A percentile compares a stretch with the other conserved stretches of the same genome.
These are phyloP conservation scores for Pythium aristosporum DNA, from an alignment of 352 stramenopile genomes.

Conservation along the genomic window DNA sequence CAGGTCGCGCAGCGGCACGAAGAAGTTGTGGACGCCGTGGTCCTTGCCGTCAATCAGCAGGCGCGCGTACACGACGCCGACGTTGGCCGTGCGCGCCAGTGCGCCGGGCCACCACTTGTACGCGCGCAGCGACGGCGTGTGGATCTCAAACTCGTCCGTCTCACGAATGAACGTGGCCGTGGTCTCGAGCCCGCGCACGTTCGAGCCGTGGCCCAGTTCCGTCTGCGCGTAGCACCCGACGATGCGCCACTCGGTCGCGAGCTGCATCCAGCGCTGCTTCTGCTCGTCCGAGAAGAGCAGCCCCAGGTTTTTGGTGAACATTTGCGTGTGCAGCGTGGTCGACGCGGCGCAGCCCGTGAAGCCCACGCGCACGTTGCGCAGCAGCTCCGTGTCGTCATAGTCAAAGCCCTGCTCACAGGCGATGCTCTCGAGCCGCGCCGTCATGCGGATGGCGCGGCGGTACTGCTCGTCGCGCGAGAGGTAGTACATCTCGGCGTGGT, in stretches of 20 bases:
- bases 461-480: constrained; percentile 64
- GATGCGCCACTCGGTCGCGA: constrained; percentile 69
- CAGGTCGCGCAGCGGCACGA: constrained; percentile 92
- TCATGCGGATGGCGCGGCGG: constrained; percentile 53
- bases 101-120: constrained; percentile 97
- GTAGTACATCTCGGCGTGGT: constrained; percentile 67
- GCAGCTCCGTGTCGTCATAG: constrained; percentile 56
- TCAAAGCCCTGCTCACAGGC: constrained; percentile 46
- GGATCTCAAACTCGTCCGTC: constrained; percentile 92
- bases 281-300: constrained; percentile 74
- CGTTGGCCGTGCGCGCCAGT: constrained; percentile 93
- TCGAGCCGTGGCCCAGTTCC: constrained; percentile 88
- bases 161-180: constrained; percentile 92
- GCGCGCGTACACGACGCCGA: constrained; percentile 82
- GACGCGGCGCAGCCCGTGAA: constrained; percentile 55
- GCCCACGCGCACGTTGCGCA: constrained; percentile 52
- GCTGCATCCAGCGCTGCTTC: constrained; percentile 59
- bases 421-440: constrained; percentile 54
- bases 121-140: constrained; percentile 93
- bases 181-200: constrained; percentile 91
- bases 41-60: constrained; percentile 83
- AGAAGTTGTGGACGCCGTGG: constrained; percentile 96
- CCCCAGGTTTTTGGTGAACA: constrained; percentile 67
- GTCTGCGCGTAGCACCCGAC: constrained; percentile 88
- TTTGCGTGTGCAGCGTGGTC: constrained; percentile 68